Conservation (phyloP, 2,329 filamentous ascomycete species). For the Calonectria multiphialidica region DNA sequence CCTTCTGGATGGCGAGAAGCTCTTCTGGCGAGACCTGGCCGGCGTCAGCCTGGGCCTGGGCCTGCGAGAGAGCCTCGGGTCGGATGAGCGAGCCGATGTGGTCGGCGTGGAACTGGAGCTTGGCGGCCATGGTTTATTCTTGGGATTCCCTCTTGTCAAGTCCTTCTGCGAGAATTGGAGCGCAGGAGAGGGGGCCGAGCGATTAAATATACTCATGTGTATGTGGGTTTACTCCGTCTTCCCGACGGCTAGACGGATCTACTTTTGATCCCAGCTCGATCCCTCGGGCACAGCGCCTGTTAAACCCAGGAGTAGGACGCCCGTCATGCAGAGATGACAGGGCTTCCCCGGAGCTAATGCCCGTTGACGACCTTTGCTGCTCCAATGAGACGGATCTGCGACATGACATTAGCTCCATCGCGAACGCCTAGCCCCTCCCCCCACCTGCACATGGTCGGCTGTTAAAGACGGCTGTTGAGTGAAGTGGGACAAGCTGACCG, state of each 20-base stretch:
- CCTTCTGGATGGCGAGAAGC: constrained; percentile 68
- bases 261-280: background rate
- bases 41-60: constrained; percentile 60
- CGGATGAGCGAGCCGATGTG: constrained; percentile 80
- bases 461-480: constrained; percentile 42
- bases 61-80: constrained; percentile 70
- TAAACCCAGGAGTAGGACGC: background rate
- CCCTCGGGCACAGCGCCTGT: constrained; percentile 34
- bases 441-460: constrained; percentile 43
- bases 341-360: constrained; percentile 27
- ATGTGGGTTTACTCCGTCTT: background rate
- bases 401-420: constrained; percentile 32
- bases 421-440: constrained; percentile 34
- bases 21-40: constrained; percentile 56
- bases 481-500: constrained; percentile 3
- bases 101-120: constrained; percentile 75
- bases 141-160: background rate
- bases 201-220: constrained; percentile 11
- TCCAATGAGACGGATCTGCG: constrained; percentile 37
- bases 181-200: background rate
- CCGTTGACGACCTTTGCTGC: constrained; percentile 17
- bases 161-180: background rate
- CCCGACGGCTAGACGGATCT: constrained; percentile 18
- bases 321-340: constrained; percentile 22
- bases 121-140: constrained; percentile 38